Evolutionary conservation across 805 yeast species (phyloP).

Genomic region (Scheffersomyces stipitis): DNA sequence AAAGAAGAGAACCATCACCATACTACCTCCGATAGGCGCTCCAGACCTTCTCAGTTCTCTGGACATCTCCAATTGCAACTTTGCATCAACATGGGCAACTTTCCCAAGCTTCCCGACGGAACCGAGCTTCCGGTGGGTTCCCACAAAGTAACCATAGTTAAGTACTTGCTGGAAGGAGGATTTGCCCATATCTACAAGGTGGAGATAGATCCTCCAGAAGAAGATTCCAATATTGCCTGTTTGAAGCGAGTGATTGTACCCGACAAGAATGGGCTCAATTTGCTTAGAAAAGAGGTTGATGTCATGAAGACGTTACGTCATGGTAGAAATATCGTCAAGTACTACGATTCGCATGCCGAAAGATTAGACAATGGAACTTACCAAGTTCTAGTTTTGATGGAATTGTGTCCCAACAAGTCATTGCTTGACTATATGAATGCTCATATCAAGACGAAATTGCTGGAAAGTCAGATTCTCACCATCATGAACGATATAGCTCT

Average conservation of each 20-base stretch:
- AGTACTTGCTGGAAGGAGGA: conserved; percentile 56
- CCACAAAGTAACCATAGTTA: conserved; percentile 35
- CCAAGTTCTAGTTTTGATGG: conserved; percentile 92
- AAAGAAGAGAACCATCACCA: too few relatives aligned
- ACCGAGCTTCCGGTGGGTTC: conserved; percentile 41
- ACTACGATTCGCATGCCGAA: conserved; percentile 77
- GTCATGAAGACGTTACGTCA: conserved; percentile 67
- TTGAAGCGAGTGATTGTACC: conserved; percentile 73
- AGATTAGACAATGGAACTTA: conserved; percentile 54
- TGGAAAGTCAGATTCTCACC: conserved; percentile 72
- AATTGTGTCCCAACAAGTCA: conserved; percentile 83
- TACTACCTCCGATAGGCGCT: neutral
- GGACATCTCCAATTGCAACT: neutral
- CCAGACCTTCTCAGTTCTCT: neutral
- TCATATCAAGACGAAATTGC: conserved; percentile 72
- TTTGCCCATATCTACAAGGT: conserved; percentile 80
- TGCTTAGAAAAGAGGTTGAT: conserved; percentile 71
- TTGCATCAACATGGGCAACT: conserved; percentile 25
- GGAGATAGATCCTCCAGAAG: conserved; percentile 47
- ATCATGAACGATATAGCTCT: conserved; percentile 80
- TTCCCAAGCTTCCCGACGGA: conserved; percentile 37
- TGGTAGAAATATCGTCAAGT: conserved; percentile 61
- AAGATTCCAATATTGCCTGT: conserved; percentile 55
- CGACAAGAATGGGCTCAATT: conserved; percentile 64
- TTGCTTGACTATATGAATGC: conserved; percentile 90